Evolutionary conservation across 129 eudicot genomes (phyloP).

Genomic region (Scalesia atractyloides): DNA sequence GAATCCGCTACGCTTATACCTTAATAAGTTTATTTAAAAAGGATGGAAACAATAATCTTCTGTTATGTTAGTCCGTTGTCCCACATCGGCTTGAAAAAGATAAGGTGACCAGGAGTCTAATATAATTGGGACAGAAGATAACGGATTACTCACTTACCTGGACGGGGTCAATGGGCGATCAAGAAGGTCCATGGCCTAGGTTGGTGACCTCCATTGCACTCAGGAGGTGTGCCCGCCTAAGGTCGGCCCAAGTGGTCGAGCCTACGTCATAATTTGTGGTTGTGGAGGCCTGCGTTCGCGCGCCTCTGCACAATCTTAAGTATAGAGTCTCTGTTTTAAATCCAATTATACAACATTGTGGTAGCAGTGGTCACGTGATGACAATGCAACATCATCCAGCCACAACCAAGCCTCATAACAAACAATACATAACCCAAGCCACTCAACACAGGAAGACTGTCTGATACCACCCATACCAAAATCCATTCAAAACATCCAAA

Average conservation of each 20-base stretch:
- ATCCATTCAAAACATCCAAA: conserved; percentile 30
- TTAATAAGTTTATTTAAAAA: no score
- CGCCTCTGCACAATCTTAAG: conserved; percentile 36
- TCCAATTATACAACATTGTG: no score
- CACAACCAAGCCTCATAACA: conserved; percentile 28
- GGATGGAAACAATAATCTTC: no score
- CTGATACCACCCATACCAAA: conserved; percentile 18
- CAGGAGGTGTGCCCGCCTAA: conserved; percentile 45
- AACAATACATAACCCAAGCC: conserved; percentile 25
- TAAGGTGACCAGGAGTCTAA: conserved; percentile 15
- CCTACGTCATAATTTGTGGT: conserved; percentile 58
- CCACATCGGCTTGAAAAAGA: no score
- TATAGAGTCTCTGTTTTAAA: no score
- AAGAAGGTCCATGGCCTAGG: conserved; percentile 26
- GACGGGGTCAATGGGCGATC: conserved; percentile 19
- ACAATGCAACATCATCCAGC: no score
- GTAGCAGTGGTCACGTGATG: no score
- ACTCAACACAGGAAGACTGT: no score
- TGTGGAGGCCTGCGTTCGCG: conserved; percentile 66
- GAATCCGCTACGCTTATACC: no score
- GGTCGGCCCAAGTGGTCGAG: conserved; percentile 57
- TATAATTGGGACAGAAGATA: no score
- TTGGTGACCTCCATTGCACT: conserved; percentile 31
- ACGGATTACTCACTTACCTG: background rate
- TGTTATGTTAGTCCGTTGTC: no score